These are phyloP conservation scores for Vitis rupestris DNA, from an alignment of 164 flowering plant genomes.

Conservation along the genomic window DNA sequence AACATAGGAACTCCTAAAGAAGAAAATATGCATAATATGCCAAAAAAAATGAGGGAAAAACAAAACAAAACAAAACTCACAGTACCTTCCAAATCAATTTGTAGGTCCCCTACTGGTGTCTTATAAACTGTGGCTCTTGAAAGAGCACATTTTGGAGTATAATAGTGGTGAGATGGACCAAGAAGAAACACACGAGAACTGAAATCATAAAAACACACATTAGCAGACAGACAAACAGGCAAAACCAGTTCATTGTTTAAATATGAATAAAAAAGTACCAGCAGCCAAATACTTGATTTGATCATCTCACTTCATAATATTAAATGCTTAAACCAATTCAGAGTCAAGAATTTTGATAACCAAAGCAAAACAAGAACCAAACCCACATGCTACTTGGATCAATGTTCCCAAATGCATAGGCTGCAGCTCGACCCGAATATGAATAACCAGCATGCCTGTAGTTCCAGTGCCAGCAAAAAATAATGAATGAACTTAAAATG, in stretches of 20 bases:
- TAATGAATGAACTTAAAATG: background rate
- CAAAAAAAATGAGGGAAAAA: background rate
- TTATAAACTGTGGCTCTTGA: constrained; percentile 76
- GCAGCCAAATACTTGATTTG: background rate
- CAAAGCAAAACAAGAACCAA: background rate
- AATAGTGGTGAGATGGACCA: constrained; percentile 97
- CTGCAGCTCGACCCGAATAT: constrained; percentile 96
- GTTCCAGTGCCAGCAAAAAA: constrained; percentile 16
- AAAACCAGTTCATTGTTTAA: background rate
- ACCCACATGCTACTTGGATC: constrained; percentile 85
- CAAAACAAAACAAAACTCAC: constrained; percentile 1
- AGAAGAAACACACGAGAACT: constrained; percentile 91
- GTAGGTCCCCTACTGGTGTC: constrained; percentile 91
- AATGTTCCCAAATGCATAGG: constrained; percentile 90
- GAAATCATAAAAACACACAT: constrained; percentile 28
- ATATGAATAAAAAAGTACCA: background rate
- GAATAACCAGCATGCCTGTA: constrained; percentile 98
- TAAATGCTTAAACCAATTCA: background rate
- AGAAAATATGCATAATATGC: too few species aligned
- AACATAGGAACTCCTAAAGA: too few species aligned
- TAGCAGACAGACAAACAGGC: constrained; percentile 6
- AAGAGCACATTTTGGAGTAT: constrained; percentile 96
- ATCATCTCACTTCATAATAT: background rate
- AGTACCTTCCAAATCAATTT: constrained; percentile 92
- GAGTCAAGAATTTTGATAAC: too few species aligned